These are phyloP conservation scores for Rhodotorula sp. DNA, from an alignment of 1,284 basidiomycete species.

Conservation along the genomic window DNA sequence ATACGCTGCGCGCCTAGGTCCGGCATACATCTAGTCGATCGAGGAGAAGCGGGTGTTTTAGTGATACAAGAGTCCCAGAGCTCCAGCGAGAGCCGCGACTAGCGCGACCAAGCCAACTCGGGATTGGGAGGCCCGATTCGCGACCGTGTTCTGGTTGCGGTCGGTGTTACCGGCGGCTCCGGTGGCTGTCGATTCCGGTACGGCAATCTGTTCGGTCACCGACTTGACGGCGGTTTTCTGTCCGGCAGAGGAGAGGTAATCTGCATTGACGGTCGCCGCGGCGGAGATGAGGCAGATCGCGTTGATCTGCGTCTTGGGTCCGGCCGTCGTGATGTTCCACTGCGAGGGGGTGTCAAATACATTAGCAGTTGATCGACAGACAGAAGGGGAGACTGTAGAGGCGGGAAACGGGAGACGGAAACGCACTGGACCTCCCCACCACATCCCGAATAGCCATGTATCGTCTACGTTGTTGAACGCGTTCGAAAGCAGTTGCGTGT, in stretches of 20 bases:
- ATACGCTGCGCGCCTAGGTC: too few species aligned
- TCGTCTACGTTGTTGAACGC: slow-evolving; percentile 36
- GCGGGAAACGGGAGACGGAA: too few species aligned
- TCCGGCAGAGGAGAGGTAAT: slow-evolving; percentile 8
- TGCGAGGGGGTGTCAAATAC: neutral
- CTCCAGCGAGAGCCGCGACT: neutral
- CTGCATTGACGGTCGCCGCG: slow-evolving; percentile 28
- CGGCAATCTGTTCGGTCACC: slow-evolving; percentile 10
- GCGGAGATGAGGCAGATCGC: slow-evolving; percentile 26
- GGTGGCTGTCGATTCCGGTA: slow-evolving; percentile 5
- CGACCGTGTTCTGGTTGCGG: neutral
- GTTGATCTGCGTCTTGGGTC: slow-evolving; percentile 36
- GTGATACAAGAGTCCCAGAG: neutral
- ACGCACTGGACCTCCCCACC: slow-evolving; percentile 36
- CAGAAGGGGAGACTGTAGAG: neutral
- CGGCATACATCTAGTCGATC: too few species aligned
- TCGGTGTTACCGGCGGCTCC: slow-evolving; percentile 5
- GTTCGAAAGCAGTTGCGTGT: slow-evolving; percentile 32
- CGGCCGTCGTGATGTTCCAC: slow-evolving; percentile 38
- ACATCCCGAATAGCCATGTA: slow-evolving; percentile 31
- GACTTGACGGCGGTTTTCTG: neutral
- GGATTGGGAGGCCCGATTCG: neutral
- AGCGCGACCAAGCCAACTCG: neutral
- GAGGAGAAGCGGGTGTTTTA: too few species aligned
- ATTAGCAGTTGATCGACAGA: neutral